phyloP scores from a whole-genome alignment of 257 asterid species.

The Primulina eburnea region DNA sequence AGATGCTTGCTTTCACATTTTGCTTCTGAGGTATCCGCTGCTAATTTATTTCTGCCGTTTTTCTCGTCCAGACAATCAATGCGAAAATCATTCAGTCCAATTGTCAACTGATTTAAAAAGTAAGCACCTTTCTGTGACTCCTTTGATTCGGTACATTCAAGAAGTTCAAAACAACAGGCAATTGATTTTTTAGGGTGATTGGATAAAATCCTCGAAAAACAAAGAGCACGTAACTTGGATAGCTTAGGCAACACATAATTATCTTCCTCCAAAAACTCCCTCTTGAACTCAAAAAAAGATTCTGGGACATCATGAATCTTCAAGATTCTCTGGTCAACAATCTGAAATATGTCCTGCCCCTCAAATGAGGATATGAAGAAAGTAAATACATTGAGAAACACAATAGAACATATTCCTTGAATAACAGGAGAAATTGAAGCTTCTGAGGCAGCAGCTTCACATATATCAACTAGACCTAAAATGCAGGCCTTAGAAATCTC shows the following conservation, averaged over 20 bases:
- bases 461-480: constrained; percentile 68
- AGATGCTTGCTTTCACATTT: constrained; percentile 38
- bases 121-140: constrained; percentile 55
- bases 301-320: constrained; percentile 51
- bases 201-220: constrained; percentile 64
- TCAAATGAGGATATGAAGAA: constrained; percentile 68
- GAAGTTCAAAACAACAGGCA: constrained; percentile 71
- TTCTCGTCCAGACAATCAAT: constrained; percentile 27
- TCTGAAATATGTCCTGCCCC: constrained; percentile 62
- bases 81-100: constrained; percentile 45
- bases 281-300: constrained; percentile 43
- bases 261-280: constrained; percentile 54
- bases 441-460: constrained; percentile 57
- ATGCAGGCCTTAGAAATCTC: constrained; percentile 82
- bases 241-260: constrained; percentile 45
- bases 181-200: constrained; percentile 61
- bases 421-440: constrained; percentile 53
- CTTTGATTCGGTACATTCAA: constrained; percentile 46
- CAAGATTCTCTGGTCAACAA: constrained; percentile 56
- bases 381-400: constrained; percentile 53
- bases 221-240: constrained; percentile 58
- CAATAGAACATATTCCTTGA: constrained; percentile 61
- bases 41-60: constrained; percentile 31
- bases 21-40: constrained; percentile 29
- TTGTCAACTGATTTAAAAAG: constrained; percentile 66